Evolutionary conservation across 208 protist species (phyloP).

Genomic region (Crithidia fasciculata): DNA sequence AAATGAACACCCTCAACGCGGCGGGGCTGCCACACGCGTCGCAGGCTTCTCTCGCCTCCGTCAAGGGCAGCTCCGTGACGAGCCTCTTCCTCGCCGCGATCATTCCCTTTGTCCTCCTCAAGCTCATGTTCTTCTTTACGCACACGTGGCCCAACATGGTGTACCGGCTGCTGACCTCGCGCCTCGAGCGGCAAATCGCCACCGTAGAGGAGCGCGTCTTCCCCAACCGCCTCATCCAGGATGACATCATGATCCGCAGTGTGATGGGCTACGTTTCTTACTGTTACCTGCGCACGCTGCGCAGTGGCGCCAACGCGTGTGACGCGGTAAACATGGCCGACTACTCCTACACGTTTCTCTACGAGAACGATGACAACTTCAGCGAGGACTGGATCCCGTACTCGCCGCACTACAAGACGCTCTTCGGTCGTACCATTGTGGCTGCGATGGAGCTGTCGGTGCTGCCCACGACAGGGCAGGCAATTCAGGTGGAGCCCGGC

Average conservation of each 20-base stretch:
- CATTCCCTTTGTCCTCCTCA: constrained; percentile 38
- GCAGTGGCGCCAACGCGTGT: constrained; percentile 14
- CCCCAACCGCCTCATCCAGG: constrained; percentile 24
- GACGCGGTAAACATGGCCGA: constrained; percentile 27
- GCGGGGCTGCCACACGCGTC: not conserved
- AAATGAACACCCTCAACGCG: not conserved
- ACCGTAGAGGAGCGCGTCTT: constrained; percentile 31
- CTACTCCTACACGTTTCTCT: constrained; percentile 34
- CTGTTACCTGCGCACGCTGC: constrained; percentile 31
- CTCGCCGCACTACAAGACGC: constrained; percentile 27
- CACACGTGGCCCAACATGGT: constrained; percentile 56
- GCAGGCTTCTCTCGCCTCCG: not conserved
- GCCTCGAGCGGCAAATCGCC: constrained; percentile 34
- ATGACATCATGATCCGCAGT: constrained; percentile 26
- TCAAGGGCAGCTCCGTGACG: constrained; percentile 27
- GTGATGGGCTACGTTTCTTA: constrained; percentile 36
- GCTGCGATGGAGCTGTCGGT: constrained; percentile 43
- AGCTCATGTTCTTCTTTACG: constrained; percentile 43
- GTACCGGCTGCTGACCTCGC: constrained; percentile 27
- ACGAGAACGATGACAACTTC: constrained; percentile 15
- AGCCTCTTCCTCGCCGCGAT: constrained; percentile 44
- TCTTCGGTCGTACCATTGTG: constrained; percentile 35
- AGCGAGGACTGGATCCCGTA: constrained; percentile 34
- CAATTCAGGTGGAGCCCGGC: constrained; percentile 82
- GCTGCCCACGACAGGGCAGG: constrained; percentile 40